Evolutionary conservation across 2,329 filamentous ascomycete species (phyloP).

Genomic region (Periconia sp.): DNA sequence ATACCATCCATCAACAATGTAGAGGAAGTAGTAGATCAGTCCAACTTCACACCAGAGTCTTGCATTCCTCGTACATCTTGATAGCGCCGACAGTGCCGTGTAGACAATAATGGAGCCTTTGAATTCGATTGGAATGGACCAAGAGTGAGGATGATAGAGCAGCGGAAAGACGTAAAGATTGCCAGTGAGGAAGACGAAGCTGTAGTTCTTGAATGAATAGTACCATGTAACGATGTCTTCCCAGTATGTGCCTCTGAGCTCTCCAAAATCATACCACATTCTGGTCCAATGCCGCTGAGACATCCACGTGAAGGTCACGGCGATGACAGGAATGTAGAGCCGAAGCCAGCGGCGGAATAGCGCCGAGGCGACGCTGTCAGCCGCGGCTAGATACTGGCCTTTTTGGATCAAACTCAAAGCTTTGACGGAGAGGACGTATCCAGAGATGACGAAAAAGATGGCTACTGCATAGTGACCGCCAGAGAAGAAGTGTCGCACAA

Average conservation of each 20-base stretch:
- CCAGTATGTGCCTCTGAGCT: slow-evolving; percentile 55
- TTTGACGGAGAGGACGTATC: slow-evolving; percentile 59
- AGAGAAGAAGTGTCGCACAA: slow-evolving; percentile 57
- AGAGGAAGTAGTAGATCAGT: slow-evolving; percentile 70
- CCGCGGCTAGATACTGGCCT: slow-evolving; percentile 46
- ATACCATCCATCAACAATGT: slow-evolving; percentile 69
- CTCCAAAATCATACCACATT: slow-evolving; percentile 50
- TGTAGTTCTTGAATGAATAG: slow-evolving; percentile 66
- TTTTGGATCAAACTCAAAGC: slow-evolving; percentile 52
- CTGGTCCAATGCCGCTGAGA: slow-evolving; percentile 56
- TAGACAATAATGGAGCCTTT: slow-evolving; percentile 69
- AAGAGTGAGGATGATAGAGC: slow-evolving; percentile 40
- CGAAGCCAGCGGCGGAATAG: slow-evolving; percentile 60
- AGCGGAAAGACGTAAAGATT: slow-evolving; percentile 63
- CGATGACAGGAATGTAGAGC: slow-evolving; percentile 59
- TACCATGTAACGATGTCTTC: slow-evolving; percentile 40
- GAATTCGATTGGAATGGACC: slow-evolving; percentile 48
- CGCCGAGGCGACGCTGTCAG: slow-evolving; percentile 54
- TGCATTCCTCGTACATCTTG: slow-evolving; percentile 60
- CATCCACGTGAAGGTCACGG: slow-evolving; percentile 61
- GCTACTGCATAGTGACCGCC: slow-evolving; percentile 59
- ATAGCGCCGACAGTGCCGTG: slow-evolving; percentile 62
- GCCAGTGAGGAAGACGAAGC: slow-evolving; percentile 67
- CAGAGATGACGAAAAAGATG: slow-evolving; percentile 60
- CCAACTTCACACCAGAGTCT: slow-evolving; percentile 61